These are phyloP conservation scores for Pichia sp. DNA, from an alignment of 1,139 yeast species.

Conservation along the genomic window DNA sequence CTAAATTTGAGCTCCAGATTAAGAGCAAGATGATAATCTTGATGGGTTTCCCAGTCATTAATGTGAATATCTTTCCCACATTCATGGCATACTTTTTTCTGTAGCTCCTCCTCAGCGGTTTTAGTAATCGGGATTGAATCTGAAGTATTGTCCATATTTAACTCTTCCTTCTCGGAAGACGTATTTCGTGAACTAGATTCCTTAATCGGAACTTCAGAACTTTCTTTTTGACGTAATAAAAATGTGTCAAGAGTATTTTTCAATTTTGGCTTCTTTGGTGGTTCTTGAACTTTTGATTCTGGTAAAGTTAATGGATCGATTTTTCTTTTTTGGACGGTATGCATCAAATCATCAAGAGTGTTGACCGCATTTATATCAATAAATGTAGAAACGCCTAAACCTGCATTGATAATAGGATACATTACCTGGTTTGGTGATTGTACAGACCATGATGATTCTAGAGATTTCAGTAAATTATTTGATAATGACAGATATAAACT, in stretches of 20 bases:
- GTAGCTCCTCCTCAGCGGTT: neutral
- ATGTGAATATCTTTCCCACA: constrained; percentile 21
- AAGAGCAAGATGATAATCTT: constrained; percentile 32
- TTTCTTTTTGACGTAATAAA: no score
- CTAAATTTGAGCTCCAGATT: constrained; percentile 25
- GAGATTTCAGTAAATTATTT: constrained; percentile 34
- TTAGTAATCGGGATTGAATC: no score
- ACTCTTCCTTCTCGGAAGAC: no score
- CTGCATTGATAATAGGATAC: constrained; percentile 48
- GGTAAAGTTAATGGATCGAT: constrained; percentile 11
- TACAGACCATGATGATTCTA: constrained; percentile 31
- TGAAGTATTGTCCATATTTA: no score
- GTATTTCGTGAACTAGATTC: no score
- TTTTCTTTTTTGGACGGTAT: constrained; percentile 16
- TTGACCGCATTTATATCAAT: constrained; percentile 38
- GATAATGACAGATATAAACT: constrained; percentile 36
- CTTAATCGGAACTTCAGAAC: no score
- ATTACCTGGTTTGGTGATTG: constrained; percentile 25
- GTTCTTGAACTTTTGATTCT: constrained; percentile 1
- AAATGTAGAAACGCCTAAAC: constrained; percentile 50
- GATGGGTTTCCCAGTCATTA: constrained; percentile 27
- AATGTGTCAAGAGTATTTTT: constrained; percentile 4
- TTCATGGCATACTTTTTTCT: constrained; percentile 15
- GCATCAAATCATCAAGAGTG: constrained; percentile 47
- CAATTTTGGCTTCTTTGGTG: neutral